Evolutionary conservation across 139 green algal genomes (phyloP).

Genomic region (Coccomyxa sp.): DNA sequence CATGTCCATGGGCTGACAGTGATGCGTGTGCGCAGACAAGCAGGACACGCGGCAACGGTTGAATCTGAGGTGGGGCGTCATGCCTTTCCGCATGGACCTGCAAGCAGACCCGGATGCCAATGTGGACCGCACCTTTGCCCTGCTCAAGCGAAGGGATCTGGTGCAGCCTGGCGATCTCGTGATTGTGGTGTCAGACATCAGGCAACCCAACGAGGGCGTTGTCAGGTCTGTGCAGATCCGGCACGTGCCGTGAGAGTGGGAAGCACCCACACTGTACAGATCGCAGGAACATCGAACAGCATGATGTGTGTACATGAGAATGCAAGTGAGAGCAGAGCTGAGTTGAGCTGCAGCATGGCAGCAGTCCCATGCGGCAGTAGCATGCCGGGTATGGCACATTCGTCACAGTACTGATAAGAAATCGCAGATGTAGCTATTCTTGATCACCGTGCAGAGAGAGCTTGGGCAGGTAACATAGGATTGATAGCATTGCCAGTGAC

Average conservation of each 20-base stretch:
- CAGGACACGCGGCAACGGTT: constrained; percentile 55
- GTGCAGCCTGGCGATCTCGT: constrained; percentile 61
- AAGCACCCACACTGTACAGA: too few relatives aligned
- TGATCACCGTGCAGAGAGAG: too few relatives aligned
- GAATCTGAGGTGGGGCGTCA: constrained; percentile 75
- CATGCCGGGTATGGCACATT: too few relatives aligned
- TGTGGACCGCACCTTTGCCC: constrained; percentile 39
- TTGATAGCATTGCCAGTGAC: too few relatives aligned
- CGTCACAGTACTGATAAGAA: too few relatives aligned
- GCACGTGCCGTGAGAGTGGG: constrained; percentile 34
- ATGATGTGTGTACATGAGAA: too few relatives aligned
- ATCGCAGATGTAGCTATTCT: too few relatives aligned
- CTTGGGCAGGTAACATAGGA: too few relatives aligned
- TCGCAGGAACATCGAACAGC: too few relatives aligned
- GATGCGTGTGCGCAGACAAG: constrained; percentile 26
- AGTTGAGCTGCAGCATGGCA: too few relatives aligned
- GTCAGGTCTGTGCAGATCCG: constrained; percentile 65
- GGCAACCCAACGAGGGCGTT: constrained; percentile 19
- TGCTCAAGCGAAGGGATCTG: constrained; percentile 52
- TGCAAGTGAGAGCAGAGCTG: too few relatives aligned
- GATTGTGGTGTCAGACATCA: constrained; percentile 69
- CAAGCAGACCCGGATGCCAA: constrained; percentile 52
- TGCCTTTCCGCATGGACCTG: constrained; percentile 68
- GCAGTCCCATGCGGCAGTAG: too few relatives aligned
- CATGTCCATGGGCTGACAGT: neutral